Conservation (phyloP, 345 rosid species). For the Laguncularia racemosa region DNA sequence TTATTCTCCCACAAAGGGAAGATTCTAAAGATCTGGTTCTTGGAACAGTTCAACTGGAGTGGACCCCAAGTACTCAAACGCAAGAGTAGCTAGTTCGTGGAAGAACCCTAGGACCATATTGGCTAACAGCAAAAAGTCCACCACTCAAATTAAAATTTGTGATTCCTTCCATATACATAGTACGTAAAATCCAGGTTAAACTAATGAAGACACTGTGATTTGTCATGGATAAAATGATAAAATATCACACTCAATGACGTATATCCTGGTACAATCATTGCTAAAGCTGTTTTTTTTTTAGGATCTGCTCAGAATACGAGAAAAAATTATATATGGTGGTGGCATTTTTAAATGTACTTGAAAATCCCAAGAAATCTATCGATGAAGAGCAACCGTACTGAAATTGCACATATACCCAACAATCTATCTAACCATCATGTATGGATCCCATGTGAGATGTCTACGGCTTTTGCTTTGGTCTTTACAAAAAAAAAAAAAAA, state of each 20-base stretch:
- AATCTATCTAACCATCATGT: too few relatives aligned
- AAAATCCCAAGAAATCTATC: slow-evolving; percentile 3
- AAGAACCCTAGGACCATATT: not conserved
- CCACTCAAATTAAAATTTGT: not conserved
- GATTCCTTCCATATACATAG: not conserved
- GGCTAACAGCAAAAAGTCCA: not conserved
- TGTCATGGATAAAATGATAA: not conserved
- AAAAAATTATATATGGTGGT: not conserved
- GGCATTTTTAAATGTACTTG: not conserved
- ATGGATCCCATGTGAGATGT: too few relatives aligned
- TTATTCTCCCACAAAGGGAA: not conserved
- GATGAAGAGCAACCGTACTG: not conserved
- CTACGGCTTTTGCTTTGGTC: too few relatives aligned
- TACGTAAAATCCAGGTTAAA: not conserved
- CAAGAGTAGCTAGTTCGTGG: too few relatives aligned
- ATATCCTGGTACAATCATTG: slow-evolving; percentile 7
- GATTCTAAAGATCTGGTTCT: not conserved
- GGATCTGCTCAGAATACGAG: slow-evolving; percentile 1
- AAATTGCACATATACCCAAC: too few relatives aligned
- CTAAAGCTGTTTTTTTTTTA: not conserved
- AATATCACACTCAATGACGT: not conserved
- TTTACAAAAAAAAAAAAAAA: too few relatives aligned
- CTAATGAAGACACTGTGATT: not conserved
- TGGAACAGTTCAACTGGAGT: too few relatives aligned
- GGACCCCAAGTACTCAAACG: too few relatives aligned